Evolutionary conservation across 331 rosid genomes (phyloP).

Genomic region (Stylosanthes scabra): DNA sequence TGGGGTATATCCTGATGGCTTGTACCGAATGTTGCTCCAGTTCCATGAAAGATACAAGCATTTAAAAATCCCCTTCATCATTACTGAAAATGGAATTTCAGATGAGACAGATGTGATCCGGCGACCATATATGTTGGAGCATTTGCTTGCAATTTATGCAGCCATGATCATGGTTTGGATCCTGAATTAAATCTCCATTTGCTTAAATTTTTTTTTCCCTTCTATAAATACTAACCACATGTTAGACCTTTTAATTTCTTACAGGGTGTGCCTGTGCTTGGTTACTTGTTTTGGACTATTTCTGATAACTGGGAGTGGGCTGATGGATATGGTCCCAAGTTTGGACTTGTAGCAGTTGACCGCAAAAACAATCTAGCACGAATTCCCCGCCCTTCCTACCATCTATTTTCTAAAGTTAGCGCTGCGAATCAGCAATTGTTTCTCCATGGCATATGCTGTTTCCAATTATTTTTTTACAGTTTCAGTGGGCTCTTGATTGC

Average conservation of each 20-base stretch:
- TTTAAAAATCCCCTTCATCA: slow-evolving; percentile 78
- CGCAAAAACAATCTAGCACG: slow-evolving; percentile 74
- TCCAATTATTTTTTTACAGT: slow-evolving; percentile 25
- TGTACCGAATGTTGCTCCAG: slow-evolving; percentile 88
- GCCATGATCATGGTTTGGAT: slow-evolving; percentile 88
- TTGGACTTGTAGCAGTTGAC: slow-evolving; percentile 98
- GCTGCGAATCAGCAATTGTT: slow-evolving; percentile 22
- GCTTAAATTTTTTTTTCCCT: slow-evolving; percentile 15
- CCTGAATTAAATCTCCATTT: slow-evolving; percentile 14
- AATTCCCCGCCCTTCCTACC: slow-evolving; percentile 89
- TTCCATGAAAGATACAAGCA: slow-evolving; percentile 93
- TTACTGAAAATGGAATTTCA: slow-evolving; percentile 89
- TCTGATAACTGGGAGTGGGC: slow-evolving; percentile 99
- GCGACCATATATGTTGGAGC: slow-evolving; percentile 86
- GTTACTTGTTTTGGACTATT: slow-evolving; percentile 93
- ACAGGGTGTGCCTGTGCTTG: slow-evolving; percentile 93
- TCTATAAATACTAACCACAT: slow-evolving; percentile 26
- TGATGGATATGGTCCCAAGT: slow-evolving; percentile 99
- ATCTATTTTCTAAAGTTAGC: slow-evolving; percentile 78
- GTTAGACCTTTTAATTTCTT: slow-evolving; percentile 36
- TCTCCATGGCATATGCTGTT: slow-evolving; percentile 28
- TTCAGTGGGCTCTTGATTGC: slow-evolving; percentile 42
- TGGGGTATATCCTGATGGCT: slow-evolving; percentile 97
- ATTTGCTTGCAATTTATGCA: slow-evolving; percentile 78
- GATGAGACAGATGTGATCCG: slow-evolving; percentile 95